A percentile compares a stretch with the other conserved stretches of the same genome.
Evolutionary conservation across 441 rosid genomes (phyloP).

Genomic region (Gossypium schwendimanii): DNA sequence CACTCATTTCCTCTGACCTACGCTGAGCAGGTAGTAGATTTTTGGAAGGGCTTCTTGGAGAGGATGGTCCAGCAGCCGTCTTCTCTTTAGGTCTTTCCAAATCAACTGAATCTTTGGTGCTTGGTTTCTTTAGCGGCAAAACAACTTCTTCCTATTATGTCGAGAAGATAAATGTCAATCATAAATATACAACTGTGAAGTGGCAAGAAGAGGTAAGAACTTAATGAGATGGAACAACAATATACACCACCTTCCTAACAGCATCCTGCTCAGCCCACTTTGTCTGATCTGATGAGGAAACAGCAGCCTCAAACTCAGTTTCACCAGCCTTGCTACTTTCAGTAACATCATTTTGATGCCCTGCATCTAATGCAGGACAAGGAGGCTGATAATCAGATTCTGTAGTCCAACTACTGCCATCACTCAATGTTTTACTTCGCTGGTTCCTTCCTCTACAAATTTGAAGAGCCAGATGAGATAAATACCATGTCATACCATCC

Average conservation of each 20-base stretch:
- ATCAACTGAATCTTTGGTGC: slow-evolving; percentile 40
- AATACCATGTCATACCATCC: slow-evolving; percentile 1
- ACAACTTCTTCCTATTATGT: slow-evolving; percentile 30
- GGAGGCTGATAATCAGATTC: slow-evolving; percentile 48
- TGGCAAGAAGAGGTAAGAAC: not conserved
- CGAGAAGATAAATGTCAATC: not conserved
- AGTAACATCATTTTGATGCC: slow-evolving; percentile 33
- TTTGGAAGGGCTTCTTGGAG: slow-evolving; percentile 40
- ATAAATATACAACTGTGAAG: not conserved
- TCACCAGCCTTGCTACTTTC: slow-evolving; percentile 39
- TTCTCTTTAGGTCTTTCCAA: slow-evolving; percentile 56
- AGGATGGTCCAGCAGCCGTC: slow-evolving; percentile 36
- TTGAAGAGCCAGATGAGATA: slow-evolving; percentile 13
- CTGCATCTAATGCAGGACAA: slow-evolving; percentile 35
- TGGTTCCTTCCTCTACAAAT: slow-evolving; percentile 55
- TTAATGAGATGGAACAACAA: not conserved
- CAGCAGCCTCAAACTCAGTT: slow-evolving; percentile 44
- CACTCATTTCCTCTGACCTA: slow-evolving; percentile 43
- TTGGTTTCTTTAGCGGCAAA: slow-evolving; percentile 28
- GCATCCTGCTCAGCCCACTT: slow-evolving; percentile 36
- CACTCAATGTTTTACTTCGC: slow-evolving; percentile 34
- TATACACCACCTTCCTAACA: slow-evolving; percentile 42
- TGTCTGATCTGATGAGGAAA: slow-evolving; percentile 31
- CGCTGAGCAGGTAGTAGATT: slow-evolving; percentile 32
- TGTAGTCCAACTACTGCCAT: slow-evolving; percentile 35